Conservation (phyloP, 106 monocot species). For the Ottelia alismoides region DNA sequence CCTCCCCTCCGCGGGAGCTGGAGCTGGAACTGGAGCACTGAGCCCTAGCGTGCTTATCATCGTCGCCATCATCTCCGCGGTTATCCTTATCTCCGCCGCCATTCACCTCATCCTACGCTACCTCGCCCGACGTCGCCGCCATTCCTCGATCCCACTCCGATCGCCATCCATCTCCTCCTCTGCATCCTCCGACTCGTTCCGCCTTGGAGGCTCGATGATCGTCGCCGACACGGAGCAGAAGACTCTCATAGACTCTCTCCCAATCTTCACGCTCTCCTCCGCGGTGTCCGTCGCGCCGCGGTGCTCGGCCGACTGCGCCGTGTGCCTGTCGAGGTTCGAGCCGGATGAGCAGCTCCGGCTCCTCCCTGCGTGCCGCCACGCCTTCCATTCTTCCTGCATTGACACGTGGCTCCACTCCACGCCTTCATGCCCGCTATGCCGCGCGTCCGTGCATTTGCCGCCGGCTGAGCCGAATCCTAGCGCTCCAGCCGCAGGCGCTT, state of each 20-base stretch:
- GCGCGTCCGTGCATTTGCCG: constrained; percentile 31
- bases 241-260: constrained; percentile 56
- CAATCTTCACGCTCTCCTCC: constrained; percentile 61
- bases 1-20: not conserved
- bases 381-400: constrained; percentile 84
- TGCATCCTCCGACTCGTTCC: not conserved
- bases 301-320: constrained; percentile 74
- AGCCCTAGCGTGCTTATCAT: constrained; percentile 47
- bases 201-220: not conserved
- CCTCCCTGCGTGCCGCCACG: constrained; percentile 89
- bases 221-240: constrained; percentile 12
- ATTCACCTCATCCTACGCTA: constrained; percentile 61
- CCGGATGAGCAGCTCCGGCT: constrained; percentile 78
- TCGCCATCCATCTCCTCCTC: not conserved
- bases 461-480: constrained; percentile 3
- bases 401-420: constrained; percentile 88
- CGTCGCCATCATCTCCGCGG: constrained; percentile 38
- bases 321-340: constrained; percentile 67
- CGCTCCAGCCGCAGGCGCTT: not conserved
- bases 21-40: not conserved
- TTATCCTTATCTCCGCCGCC: constrained; percentile 36
- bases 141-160: constrained; percentile 1
- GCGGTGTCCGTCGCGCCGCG: constrained; percentile 24
- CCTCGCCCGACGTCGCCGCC: constrained; percentile 16
- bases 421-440: constrained; percentile 88